Evolutionary conservation across 2,329 filamentous ascomycete genomes (phyloP).

Genomic region (Dryadomyces quercivorus): DNA sequence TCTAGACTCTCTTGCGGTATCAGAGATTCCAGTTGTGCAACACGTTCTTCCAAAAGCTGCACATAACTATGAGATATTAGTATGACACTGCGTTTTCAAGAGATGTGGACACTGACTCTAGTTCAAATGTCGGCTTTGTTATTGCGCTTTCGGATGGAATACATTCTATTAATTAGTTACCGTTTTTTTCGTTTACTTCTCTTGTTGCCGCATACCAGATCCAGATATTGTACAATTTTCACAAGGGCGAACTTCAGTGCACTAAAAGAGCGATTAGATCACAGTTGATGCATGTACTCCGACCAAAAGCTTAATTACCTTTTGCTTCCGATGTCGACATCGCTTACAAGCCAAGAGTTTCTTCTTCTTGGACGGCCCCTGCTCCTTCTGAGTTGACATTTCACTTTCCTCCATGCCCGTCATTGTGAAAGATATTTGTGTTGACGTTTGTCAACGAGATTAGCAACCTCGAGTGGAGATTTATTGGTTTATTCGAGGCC

Average conservation of each 20-base stretch:
- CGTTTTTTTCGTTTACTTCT: not conserved
- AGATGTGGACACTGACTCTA: not conserved
- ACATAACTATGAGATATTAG: constrained; percentile 6
- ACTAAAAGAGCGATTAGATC: constrained; percentile 1
- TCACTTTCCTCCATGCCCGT: not conserved
- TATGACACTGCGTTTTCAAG: not conserved
- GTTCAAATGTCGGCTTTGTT: not conserved
- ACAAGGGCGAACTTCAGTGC: constrained; percentile 14
- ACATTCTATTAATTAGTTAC: constrained; percentile 8
- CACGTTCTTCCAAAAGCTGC: constrained; percentile 9
- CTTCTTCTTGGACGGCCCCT: not conserved
- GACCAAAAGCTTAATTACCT: not conserved
- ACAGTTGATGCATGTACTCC: not conserved
- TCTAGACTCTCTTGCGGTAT: constrained; percentile 13
- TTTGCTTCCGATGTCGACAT: constrained; percentile 16
- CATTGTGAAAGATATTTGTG: not conserved
- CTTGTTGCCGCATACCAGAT: not conserved
- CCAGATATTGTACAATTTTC: constrained; percentile 15
- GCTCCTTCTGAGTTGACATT: not conserved
- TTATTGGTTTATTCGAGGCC: too few relatives aligned
- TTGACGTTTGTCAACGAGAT: not conserved
- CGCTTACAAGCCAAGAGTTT: constrained; percentile 8
- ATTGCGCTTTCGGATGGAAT: constrained; percentile 5
- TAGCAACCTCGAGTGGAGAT: not conserved
- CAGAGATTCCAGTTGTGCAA: constrained; percentile 9